Base-by-base conservation (phyloP, 2,329 filamentous ascomycete species). In the Paramyrothecium roridum region DNA sequence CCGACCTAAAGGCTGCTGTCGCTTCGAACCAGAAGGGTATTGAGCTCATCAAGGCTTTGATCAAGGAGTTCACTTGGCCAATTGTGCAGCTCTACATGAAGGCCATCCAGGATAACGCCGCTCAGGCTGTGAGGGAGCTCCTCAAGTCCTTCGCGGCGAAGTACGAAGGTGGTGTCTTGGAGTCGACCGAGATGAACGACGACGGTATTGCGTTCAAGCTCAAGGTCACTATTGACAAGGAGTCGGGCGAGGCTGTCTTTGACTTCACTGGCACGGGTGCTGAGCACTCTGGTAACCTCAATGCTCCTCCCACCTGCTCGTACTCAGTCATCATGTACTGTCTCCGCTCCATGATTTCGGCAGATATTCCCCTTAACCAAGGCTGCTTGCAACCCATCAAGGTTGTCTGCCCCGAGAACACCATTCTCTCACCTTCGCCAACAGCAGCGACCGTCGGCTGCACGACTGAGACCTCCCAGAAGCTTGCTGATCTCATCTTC, bases 21-120 rank as follows among this genome's bases (percentile, higher is more conserved):
- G 91, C 91, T 0, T 89, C 90, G 3, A 96, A 96, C 65, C 88
- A 91, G 60, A 92, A 92, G 61, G 91, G 91, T 7, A 95, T 95
- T 60, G 84, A 84, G 50, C 75, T 93, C 21, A 95, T 96, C 61
- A 82, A 82, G 51, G 80, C 82, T 0, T 76, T 95, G 2, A 92
- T 96, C 61, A 80, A 83, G 19, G 91, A 95, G 64, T 95, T 93
- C 62, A 86, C 87, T 17, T 86, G 91, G 62, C 79, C 86, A 2
- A 88, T 89, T 0, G 91, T 96, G 0, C 86, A 91, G 62, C 88
- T 90, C 65, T 93, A 93, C 70, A 95, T 96, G 91, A 79, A 82
- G 50, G 88, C 83, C 26, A 95, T 96, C 59, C 90, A 95, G 67
- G 81, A 85, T 56, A 95, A 93, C 48, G 91, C 91, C 0, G 90